phyloP scores from a whole-genome alignment of 306 rosid genomes.

The Medicago lupulina region DNA sequence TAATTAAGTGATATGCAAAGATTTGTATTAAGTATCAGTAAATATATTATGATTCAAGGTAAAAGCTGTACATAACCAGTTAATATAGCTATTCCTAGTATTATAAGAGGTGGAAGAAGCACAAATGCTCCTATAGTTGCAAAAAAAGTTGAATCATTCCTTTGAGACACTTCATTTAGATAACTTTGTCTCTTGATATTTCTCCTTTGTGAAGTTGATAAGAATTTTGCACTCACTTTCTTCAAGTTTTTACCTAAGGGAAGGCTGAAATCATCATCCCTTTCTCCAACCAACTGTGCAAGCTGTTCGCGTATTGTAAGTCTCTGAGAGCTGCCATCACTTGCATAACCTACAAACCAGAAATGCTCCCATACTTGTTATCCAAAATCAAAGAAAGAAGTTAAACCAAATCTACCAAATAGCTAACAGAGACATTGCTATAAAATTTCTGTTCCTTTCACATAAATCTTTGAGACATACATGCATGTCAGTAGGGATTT shows the following conservation, averaged over 20 bases:
- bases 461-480: not conserved
- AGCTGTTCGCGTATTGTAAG: constrained; percentile 78
- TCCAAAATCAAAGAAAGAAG: constrained; percentile 6
- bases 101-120: constrained; percentile 87
- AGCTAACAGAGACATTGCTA: not conserved
- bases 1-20: not conserved
- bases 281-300: constrained; percentile 65
- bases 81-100: constrained; percentile 82
- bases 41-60: constrained; percentile 56
- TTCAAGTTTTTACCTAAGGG: constrained; percentile 80
- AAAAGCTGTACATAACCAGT: constrained; percentile 96
- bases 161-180: constrained; percentile 80
- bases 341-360: constrained; percentile 68
- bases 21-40: not conserved
- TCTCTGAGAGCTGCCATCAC: constrained; percentile 59
- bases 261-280: constrained; percentile 79
- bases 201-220: constrained; percentile 88
- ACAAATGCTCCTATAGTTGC: constrained; percentile 94
- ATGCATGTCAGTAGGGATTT: constrained; percentile 1
- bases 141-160: constrained; percentile 88
- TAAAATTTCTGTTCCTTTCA: not conserved
- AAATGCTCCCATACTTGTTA: constrained; percentile 28
- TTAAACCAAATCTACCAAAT: constrained; percentile 4
- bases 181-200: constrained; percentile 87
- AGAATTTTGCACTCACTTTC: constrained; percentile 76